Evolutionary conservation across 179 eudicot genomes (phyloP).

Genomic region (Carnegiea gigantea): DNA sequence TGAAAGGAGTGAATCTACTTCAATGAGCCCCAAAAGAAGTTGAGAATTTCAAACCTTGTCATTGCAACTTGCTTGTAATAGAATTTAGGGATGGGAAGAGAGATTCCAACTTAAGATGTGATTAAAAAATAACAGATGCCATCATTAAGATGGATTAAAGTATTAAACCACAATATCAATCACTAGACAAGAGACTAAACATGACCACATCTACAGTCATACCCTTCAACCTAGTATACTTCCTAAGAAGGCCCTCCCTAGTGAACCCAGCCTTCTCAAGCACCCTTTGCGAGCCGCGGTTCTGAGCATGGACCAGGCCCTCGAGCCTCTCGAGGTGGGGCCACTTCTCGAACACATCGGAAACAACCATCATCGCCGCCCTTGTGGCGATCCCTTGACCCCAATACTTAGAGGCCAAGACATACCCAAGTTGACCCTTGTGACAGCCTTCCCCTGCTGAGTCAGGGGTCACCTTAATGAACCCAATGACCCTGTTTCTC

Average conservation of each 20-base stretch:
- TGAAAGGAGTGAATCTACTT: too few relatives aligned
- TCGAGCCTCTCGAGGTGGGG: slow-evolving; percentile 42
- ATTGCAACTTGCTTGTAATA: too few relatives aligned
- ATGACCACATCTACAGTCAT: slow-evolving; percentile 26
- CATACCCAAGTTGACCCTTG: slow-evolving; percentile 45
- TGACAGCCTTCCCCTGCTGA: slow-evolving; percentile 11
- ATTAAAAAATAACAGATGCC: background rate
- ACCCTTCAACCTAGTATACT: slow-evolving; percentile 31
- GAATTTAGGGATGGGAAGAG: too few relatives aligned
- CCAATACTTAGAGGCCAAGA: slow-evolving; percentile 46
- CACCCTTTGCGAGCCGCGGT: slow-evolving; percentile 42
- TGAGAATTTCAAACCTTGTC: too few relatives aligned
- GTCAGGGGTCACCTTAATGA: slow-evolving; percentile 22
- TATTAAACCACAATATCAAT: background rate
- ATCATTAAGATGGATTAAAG: background rate
- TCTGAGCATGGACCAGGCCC: slow-evolving; percentile 38
- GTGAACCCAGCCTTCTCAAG: slow-evolving; percentile 41
- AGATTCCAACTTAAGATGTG: too few relatives aligned
- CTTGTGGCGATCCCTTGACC: slow-evolving; percentile 46
- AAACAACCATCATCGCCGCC: slow-evolving; percentile 38
- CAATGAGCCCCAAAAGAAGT: too few relatives aligned
- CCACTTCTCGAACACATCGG: slow-evolving; percentile 35
- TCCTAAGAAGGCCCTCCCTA: slow-evolving; percentile 44
- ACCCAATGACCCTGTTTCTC: slow-evolving; percentile 25
- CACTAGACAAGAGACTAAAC: slow-evolving; percentile 34